These are phyloP conservation scores for Ophiocordyceps camponoti-rufipedis DNA, from an alignment of 2,329 filamentous ascomycete species.

Conservation along the genomic window DNA sequence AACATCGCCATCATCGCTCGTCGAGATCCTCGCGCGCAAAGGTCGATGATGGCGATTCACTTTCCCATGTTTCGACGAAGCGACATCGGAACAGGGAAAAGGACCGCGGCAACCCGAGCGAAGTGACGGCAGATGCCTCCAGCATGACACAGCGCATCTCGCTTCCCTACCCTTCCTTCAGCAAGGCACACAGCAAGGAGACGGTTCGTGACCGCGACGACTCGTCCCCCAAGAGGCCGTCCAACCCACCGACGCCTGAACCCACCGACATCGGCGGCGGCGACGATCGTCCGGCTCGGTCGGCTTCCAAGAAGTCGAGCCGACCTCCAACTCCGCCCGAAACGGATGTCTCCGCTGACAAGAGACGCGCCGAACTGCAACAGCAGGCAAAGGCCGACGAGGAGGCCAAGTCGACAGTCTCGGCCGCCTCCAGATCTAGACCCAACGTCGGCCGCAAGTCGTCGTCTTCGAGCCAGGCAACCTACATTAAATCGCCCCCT, in stretches of 20 bases:
- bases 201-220: constrained; percentile 47
- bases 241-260: constrained; percentile 46
- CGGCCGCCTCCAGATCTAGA: constrained; percentile 22
- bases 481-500: constrained; percentile 23
- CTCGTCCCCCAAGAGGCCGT: constrained; percentile 12
- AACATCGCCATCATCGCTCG: constrained; percentile 20
- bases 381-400: constrained; percentile 11
- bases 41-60: constrained; percentile 19
- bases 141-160: constrained; percentile 25
- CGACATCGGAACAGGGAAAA: constrained; percentile 14
- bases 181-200: constrained; percentile 85
- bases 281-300: constrained; percentile 23
- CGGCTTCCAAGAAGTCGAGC: constrained; percentile 22
- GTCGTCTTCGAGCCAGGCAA: constrained; percentile 38
- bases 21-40: constrained; percentile 23
- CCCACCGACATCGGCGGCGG: constrained; percentile 48
- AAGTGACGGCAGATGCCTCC: constrained; percentile 29
- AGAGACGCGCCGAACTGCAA: constrained; percentile 16
- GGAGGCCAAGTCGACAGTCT: constrained; percentile 21
- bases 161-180: constrained; percentile 65
- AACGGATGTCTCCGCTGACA: constrained; percentile 36
- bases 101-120: constrained; percentile 22
- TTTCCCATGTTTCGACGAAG: constrained; percentile 18
- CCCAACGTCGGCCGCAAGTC: constrained; percentile 37
- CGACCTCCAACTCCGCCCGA: constrained; percentile 46